Conservation (phyloP, 2,329 filamentous ascomycete species). For the Immersiporthe knoxdaviesiana region DNA sequence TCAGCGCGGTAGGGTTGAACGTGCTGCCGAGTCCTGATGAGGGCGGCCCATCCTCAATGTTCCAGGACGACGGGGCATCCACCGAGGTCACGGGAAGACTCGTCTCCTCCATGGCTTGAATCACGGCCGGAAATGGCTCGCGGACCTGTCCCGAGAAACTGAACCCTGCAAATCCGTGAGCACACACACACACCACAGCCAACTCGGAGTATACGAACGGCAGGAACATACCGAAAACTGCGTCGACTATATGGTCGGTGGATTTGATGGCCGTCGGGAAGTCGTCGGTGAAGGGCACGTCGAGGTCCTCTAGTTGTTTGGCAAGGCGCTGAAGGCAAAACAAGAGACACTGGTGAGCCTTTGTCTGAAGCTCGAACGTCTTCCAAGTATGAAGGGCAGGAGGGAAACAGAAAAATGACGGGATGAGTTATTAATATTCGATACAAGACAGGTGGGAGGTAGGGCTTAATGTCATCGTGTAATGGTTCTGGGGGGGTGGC, state of each 20-base stretch:
- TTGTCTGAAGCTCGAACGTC: neutral
- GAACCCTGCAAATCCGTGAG: constrained; percentile 63
- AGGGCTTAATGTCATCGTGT: constrained; percentile 30
- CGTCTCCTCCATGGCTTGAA: constrained; percentile 74
- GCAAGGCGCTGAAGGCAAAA: constrained; percentile 66
- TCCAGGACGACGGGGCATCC: constrained; percentile 93
- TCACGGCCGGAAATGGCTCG: constrained; percentile 86
- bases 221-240: constrained; percentile 80
- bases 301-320: constrained; percentile 82
- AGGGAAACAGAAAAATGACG: constrained; percentile 15
- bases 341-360: constrained; percentile 37
- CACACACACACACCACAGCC: constrained; percentile 1
- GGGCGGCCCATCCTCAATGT: constrained; percentile 86
- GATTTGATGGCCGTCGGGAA: constrained; percentile 68
- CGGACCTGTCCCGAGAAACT: constrained; percentile 90
- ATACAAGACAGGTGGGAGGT: constrained; percentile 22
- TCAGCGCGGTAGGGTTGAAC: constrained; percentile 79
- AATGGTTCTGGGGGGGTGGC: constrained; percentile 16
- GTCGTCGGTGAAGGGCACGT: constrained; percentile 82
- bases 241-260: constrained; percentile 84
- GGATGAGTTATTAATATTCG: neutral
- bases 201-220: constrained; percentile 12
- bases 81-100: constrained; percentile 81
- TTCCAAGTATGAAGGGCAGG: constrained; percentile 25
- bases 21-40: constrained; percentile 73